Evolutionary conservation across 176 grass and related monocot species (phyloP), one percentile per base, ranked within the genome.

Genomic region (Poa pratensis): DNA sequence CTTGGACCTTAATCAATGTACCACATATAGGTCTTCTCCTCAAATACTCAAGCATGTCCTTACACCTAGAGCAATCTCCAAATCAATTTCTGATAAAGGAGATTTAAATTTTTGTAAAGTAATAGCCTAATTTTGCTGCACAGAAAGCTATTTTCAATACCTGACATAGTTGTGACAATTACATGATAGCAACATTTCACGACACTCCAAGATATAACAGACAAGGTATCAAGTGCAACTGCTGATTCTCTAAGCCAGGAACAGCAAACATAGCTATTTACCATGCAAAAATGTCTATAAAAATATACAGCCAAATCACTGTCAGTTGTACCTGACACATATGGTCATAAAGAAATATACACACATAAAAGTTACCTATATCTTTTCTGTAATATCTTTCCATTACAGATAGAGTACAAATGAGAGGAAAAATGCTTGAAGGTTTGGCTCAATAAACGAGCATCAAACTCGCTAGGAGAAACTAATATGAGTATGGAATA

Each of bases 51-150:
- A 86, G 54, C 12, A 48, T 75, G 58, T 35, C 51, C 13, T 75
- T 75, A 8, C 20, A n/a, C 59, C 10, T 62, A 20, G 23, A 68
- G 24, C 37, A 76, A 69, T 58, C 15, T 76, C 59, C 50, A 23
- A 69, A 85, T 69, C 50, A 75, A 85, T 13, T 81, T 51, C 1
- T 9, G 23, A 85, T 69, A 63, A 88, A 6, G 20, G 30, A 65
- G 7, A 79, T 65, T 73, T 58, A 79, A 43, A 39, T 67, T 86
- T 82, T 78, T 78, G 35, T 22, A 64, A 73, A 51, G 32, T 86
- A 70, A 89, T 62, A 80, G 52, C 15, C 12, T 62, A 80, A 18
- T 67, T 40, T 22, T 55, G 32, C 52, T 42, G 42, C 22, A 18
- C 52, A 26, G 50, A 82, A 63, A 78, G 43, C 42, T 76, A 62